Evolutionary conservation across 495 filamentous ascomycete genomes (phyloP).

Genomic region (Cairneyella variabilis): DNA sequence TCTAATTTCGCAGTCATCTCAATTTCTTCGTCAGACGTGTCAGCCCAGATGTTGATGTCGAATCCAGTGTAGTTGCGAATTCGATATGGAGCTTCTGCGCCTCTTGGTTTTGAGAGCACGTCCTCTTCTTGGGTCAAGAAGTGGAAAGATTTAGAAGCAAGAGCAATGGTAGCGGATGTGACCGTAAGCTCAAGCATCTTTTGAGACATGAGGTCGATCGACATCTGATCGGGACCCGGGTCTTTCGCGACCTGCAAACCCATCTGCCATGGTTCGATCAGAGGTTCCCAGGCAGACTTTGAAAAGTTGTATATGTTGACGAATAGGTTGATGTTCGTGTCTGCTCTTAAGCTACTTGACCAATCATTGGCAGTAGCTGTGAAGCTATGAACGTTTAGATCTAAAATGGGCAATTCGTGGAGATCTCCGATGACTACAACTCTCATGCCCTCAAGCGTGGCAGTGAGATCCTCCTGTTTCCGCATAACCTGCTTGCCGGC

Average conservation of each 20-base stretch:
- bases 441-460: slow-evolving; percentile 81
- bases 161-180: slow-evolving; percentile 89
- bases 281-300: slow-evolving; percentile 95
- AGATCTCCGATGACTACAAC: slow-evolving; percentile 93
- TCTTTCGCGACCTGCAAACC: slow-evolving; percentile 86
- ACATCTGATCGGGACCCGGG: slow-evolving; percentile 66
- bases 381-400: slow-evolving; percentile 91
- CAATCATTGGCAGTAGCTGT: slow-evolving; percentile 80
- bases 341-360: slow-evolving; percentile 81
- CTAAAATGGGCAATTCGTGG: slow-evolving; percentile 89
- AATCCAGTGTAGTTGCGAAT: slow-evolving; percentile 97
- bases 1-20: slow-evolving; percentile 68
- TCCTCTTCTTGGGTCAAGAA: slow-evolving; percentile 89
- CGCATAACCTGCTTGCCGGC: slow-evolving; percentile 25
- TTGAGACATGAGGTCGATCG: slow-evolving; percentile 80
- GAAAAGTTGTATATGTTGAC: slow-evolving; percentile 98
- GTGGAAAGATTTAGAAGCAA: slow-evolving; percentile 86
- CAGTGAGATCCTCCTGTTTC: slow-evolving; percentile 74
- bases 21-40: slow-evolving; percentile 54
- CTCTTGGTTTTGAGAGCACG: slow-evolving; percentile 88
- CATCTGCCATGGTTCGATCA: slow-evolving; percentile 94
- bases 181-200: slow-evolving; percentile 88
- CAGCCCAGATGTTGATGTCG: slow-evolving; percentile 77
- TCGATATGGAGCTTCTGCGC: slow-evolving; percentile 85
- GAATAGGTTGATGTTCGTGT: slow-evolving; percentile 86